Evolutionary conservation across 768 basidiomycete species (phyloP).

Genomic region (Pleurotus tuber-regium): DNA sequence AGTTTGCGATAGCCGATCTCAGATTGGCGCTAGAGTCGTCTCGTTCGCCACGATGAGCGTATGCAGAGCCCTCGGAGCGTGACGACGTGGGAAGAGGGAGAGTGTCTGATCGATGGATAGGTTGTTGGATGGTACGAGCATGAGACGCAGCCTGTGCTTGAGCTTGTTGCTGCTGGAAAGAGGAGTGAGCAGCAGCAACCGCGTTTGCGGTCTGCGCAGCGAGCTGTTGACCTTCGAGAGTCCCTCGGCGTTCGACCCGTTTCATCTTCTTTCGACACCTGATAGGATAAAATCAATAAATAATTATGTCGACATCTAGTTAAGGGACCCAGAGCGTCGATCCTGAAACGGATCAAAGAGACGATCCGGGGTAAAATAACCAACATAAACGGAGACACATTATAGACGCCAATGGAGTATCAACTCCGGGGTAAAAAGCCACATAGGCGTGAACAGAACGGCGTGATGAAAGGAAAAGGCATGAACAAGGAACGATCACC

Average conservation of each 20-base stretch:
- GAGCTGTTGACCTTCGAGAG: constrained; percentile 45
- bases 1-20: constrained; percentile 6
- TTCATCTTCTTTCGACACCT: constrained; percentile 88
- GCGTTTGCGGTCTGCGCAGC: constrained; percentile 12
- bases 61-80: no score
- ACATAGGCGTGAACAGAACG: background rate
- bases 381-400: no score
- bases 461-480: background rate
- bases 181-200: constrained; percentile 14
- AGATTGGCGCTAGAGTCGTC: constrained; percentile 3
- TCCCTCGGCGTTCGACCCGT: constrained; percentile 72
- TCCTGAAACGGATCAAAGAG: no score
- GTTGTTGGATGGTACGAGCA: background rate
- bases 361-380: no score
- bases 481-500: constrained; percentile 18
- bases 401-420: no score
- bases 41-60: background rate
- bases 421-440: background rate
- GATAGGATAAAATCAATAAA: constrained; percentile 4
- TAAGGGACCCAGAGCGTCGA: no score
- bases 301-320: no score
- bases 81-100: background rate
- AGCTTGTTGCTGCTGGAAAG: constrained; percentile 11
- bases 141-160: background rate
- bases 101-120: background rate